A percentile compares a stretch with the other conserved stretches of the same genome.
These are phyloP conservation scores for Trametes cinnabarina DNA, from an alignment of 768 basidiomycete species.

Conservation along the genomic window DNA sequence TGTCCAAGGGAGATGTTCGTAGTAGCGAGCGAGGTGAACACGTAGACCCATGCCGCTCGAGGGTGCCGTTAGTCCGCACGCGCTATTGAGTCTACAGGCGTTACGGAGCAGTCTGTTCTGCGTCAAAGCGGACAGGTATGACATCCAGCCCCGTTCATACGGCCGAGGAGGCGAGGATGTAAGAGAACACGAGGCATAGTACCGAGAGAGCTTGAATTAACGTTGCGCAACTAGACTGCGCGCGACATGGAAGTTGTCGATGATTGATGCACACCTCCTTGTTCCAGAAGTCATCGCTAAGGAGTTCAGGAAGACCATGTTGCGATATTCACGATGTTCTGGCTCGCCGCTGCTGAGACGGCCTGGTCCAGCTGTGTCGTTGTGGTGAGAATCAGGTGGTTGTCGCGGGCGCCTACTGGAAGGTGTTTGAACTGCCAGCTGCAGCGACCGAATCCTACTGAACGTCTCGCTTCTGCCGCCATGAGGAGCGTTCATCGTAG, in stretches of 20 bases:
- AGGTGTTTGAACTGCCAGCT: no score
- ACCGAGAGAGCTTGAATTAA: background rate
- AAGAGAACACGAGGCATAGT: background rate
- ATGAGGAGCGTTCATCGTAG: no score
- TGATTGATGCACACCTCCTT: no score
- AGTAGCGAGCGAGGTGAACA: no score
- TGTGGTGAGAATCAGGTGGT: background rate
- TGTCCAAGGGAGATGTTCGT: background rate
- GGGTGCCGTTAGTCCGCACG: background rate
- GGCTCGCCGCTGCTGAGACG: no score
- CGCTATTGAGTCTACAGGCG: background rate
- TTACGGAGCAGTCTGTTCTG: background rate
- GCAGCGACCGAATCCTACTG: no score
- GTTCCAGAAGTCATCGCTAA: no score
- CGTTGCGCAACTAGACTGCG: background rate
- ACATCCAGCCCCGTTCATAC: background rate
- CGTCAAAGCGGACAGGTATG: constrained; percentile 11
- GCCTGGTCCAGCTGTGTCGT: no score
- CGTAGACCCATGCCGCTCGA: background rate
- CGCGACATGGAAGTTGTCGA: no score
- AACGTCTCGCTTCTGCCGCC: no score
- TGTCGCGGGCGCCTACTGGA: background rate
- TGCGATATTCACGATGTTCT: no score
- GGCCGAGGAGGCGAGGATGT: constrained; percentile 1
- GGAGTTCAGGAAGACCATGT: no score